Evolutionary conservation across 2,329 filamentous ascomycete species (phyloP), one percentile per base, ranked within the genome.

Genomic region (Cladophialophora bantiana): DNA sequence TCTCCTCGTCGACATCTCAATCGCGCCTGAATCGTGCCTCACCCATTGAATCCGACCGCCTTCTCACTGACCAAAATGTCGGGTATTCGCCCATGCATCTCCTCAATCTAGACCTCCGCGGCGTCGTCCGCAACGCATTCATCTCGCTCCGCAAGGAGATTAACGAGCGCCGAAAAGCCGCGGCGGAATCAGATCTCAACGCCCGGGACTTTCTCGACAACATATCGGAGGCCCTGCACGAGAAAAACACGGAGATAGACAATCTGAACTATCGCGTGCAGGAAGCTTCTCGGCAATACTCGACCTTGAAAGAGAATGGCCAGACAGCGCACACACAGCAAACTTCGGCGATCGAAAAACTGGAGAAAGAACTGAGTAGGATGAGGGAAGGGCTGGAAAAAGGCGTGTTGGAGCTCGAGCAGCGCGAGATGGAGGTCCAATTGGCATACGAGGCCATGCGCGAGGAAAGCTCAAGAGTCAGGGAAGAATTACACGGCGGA

Each of bases 401-500:
- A 13, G 70, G 71, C 4, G 65, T 76, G 31, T 79, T 81, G 5
- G 80, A 80, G 12, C 71, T 82, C 34, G 79, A 82, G 69, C 98
- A 55, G 89, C 94, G 38, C 93, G 99, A 72, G 53, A 72, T 74
- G 62, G 72, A 75, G 59, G 70, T 69, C 35, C 65, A 69, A 7
- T 52, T 73, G n/a, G 71, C 70, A 10, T 74, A 68, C 60, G 72
- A 74, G 62, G 59, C 54, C 34, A 71, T 74, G 71, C 69, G 68
- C 62, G 65, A 73, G 54, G 70, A 74, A 58, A 70, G 73, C 26
- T 70, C 69, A 18, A 38, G 71, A 32, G 71, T 98, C 31, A 88
- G 95, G n/a, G 95, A 99, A 78, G 94, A 98, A 77, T 84, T 99
- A n/a, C 95, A 99, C 78, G 97, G 93, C 0, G 94, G 97, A 78